Evolutionary conservation across 1,139 yeast species (phyloP), one percentile per base, ranked within the genome.

Genomic region (Scheffersomyces segobiensis): DNA sequence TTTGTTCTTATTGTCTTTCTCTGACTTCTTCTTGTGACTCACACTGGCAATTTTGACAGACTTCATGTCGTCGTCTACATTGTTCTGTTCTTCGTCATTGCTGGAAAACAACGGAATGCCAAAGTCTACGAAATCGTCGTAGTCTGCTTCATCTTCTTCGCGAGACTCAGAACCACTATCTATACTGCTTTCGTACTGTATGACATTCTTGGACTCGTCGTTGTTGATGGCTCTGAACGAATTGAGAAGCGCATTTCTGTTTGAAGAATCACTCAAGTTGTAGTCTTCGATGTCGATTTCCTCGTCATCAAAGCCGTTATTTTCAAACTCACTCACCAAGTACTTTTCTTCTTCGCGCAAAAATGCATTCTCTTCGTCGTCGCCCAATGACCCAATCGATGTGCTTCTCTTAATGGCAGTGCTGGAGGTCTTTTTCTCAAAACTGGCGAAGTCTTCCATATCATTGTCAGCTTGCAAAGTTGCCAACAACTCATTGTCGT

Each of bases 391-490:
- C 32, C 82, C 87, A 53, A 84, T 63, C 1, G 87, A 83, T 57
- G 78, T 76, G 53, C 80, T 70, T 20, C 81, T 63, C 26, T 60
- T 60, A 52, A 63, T 56, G 14, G 55, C 57, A 2, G 50, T 55
- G 12, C 52, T 53, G 21, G 51, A 52, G 12, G 50, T 20, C 4
- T 55, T 55, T 3, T 58, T 70, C 49, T 67, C 64, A 47, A 66
- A 59, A 19, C 63, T 68, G 62, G 84, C 87, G 51, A 82, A 82
- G 48, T 81, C 73, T 8, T 62, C 67, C 19, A 54, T 60, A 62
- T 86, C 89, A 62, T 85, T 84, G 65, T 87, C 91, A 22, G 87
- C 89, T 63, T 87, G 89, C 55, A 87, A 76, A 0, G 92, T 87
- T 52, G 88, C 88, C 57, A 88, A 80, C 59, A 88, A 79, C 62